Evolutionary conservation across 768 basidiomycete species (phyloP), one percentile per base, ranked within the genome.

Genomic region (Rhodotorula paludigena): DNA sequence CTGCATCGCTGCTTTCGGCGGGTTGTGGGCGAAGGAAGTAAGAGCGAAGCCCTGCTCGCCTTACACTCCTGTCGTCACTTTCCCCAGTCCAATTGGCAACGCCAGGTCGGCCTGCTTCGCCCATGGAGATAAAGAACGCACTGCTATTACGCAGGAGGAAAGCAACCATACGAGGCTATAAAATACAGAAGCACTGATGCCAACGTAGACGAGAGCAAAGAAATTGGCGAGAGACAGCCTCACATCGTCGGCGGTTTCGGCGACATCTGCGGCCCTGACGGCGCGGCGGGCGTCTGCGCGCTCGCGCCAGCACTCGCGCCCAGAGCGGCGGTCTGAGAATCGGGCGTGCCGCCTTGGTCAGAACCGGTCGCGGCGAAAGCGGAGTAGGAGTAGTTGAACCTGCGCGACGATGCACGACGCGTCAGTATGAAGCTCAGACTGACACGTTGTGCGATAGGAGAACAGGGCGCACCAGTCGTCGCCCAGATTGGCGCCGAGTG

Each of bases 371-470:
- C 6, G 7, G 49, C 48, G 28, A 63, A 68, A 5, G 66, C 61
- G 61, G 59, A 59, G 66, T 54, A 63, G 15, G 57, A 55, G 44
- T 68, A 68, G 45, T 63, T 57, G 57, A 63, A 54, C 66, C 66
- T 68, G 56, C 15, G 23, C 1, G 20, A 3, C 20, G 14, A 38
- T 28, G n/a, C 25, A 28, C 11, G 48, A 28, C 45, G 11, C 21
- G 15, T 15, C 1, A 30, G 47, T 15, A n/a, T n/a, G n/a, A n/a
- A n/a, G n/a, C n/a, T 18, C 8, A 28, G 23, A 6, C 1, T 6
- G 18, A 5, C 20, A 11, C 35, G 45, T 20, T 2, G 5, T 23
- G 23, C 16, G n/a, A 10, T 12, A 25, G 0, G 35, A 4, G 39
- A 16, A 18, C 30, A 0, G 3, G 2, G 30, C 69, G 54, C 48